Base-by-base conservation (phyloP, 1,284 basidiomycete genomes). In the Ceratobasidium sp. region DNA sequence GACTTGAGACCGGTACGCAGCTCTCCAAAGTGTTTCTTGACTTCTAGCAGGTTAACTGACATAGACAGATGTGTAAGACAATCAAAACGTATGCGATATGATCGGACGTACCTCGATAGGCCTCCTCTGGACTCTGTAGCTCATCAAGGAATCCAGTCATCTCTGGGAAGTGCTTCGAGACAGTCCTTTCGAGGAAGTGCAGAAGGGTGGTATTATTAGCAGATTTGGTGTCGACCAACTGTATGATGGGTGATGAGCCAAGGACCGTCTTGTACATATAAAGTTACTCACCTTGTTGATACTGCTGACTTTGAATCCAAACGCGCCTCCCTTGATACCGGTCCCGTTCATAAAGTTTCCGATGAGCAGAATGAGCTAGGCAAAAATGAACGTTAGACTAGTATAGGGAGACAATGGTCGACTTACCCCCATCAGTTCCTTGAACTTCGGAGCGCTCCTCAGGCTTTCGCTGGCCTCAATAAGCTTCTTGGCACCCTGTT, bases 311-410 rank as follows among this genome's bases (percentile, higher is more conserved):
- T 94, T 92, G 89, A 99, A 99, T 73, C 97, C 97, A 80, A 96
- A 98, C 0, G 98, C 98, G 33, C 97, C 97, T 76, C 97, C 97
- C 82, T 98, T 98, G 80, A 96, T 90, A 77, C 97, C 96, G 51
- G 95, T 94, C 29, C 96, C 96, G 81, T 99, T 99, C 90, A 99
- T 96, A 82, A 96, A 99, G 82, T 99, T 99, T 76, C 97, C 97
- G 80, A 99, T 91, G 79, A 98, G 89, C 14, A 99, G 89, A 78
- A 99, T 97, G 59, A 98, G 87, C 93, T 96, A 77, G 7, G 62
- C 63, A 57, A 24, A 27, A 36, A 48, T 8, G 17, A 29, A 75
- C 63, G 7, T 27, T 63, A 74, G 80, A 15, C 17, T 67, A 53
- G 44, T 33, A 8, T 19, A 59, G 47, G 19, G 24, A 11, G 15